Percentiles rank a stretch among this genome's conserved stretches.
phyloP scores from a whole-genome alignment of 805 yeast species.

The Yarrowia divulgata region DNA sequence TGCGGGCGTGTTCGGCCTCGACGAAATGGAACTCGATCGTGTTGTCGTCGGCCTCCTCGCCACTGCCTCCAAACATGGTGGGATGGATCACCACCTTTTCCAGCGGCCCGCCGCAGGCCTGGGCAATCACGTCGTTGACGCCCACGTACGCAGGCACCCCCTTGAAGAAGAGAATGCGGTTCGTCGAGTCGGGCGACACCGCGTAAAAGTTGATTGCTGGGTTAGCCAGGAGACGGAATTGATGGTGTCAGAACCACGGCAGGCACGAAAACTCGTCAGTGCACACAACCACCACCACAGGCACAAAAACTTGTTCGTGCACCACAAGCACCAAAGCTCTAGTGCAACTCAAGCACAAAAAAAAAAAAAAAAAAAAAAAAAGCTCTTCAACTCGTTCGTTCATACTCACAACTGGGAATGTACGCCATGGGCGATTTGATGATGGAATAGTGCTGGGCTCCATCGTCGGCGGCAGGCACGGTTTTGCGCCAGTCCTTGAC shows the following conservation, averaged over 20 bases:
- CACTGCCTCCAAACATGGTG: slow-evolving; percentile 31
- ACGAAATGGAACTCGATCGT: slow-evolving; percentile 37
- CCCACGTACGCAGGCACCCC: slow-evolving; percentile 27
- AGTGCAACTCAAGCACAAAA: too few species aligned
- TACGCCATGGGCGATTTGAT: slow-evolving; percentile 32
- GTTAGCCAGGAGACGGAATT: too few species aligned
- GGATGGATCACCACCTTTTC: slow-evolving; percentile 31
- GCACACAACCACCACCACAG: too few species aligned
- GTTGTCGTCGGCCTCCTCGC: slow-evolving; percentile 28
- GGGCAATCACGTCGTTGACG: slow-evolving; percentile 25
- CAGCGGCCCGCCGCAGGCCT: slow-evolving; percentile 36
- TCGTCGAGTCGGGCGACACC: slow-evolving; percentile 31
- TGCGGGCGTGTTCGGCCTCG: slow-evolving; percentile 38
- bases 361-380: too few species aligned
- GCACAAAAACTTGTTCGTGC: too few species aligned
- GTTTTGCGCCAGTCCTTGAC: slow-evolving; percentile 25
- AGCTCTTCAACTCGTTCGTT: too few species aligned
- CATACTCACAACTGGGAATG: slow-evolving; percentile 31
- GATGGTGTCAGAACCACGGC: not conserved
- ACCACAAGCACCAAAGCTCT: too few species aligned
- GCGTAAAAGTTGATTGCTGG: slow-evolving; percentile 28
- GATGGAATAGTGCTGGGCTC: slow-evolving; percentile 12
- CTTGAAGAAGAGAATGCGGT: slow-evolving; percentile 34
- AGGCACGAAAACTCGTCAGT: too few species aligned
- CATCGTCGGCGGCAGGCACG: slow-evolving; percentile 10